These are phyloP conservation scores for Ceratocystis harringtonii DNA, from an alignment of 2,329 filamentous ascomycete genomes.

Conservation along the genomic window DNA sequence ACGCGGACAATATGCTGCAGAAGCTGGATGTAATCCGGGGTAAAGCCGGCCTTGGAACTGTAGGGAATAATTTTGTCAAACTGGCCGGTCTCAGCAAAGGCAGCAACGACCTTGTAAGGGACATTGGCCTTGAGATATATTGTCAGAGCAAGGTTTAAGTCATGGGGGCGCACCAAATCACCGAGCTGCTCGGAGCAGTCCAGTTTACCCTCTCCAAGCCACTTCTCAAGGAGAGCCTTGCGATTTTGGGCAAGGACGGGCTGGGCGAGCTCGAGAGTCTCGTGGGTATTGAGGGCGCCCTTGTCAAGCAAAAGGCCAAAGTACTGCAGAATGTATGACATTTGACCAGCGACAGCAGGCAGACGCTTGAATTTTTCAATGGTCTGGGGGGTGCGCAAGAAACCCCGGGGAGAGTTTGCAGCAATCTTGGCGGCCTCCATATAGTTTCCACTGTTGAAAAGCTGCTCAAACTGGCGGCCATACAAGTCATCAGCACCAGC, in stretches of 20 bases:
- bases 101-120: constrained; percentile 85
- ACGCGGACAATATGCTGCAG: constrained; percentile 84
- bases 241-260: constrained; percentile 87
- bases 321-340: constrained; percentile 92
- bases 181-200: constrained; percentile 93
- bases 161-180: constrained; percentile 81
- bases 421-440: constrained; percentile 86
- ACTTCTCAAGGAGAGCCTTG: constrained; percentile 94
- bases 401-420: constrained; percentile 89
- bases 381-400: constrained; percentile 83
- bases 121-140: constrained; percentile 88
- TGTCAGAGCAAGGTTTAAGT: constrained; percentile 69
- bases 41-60: constrained; percentile 68
- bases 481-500: constrained; percentile 91
- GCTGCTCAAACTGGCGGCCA: constrained; percentile 78
- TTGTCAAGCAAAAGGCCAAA: constrained; percentile 96
- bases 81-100: constrained; percentile 86
- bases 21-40: constrained; percentile 86
- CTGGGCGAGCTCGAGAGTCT: constrained; percentile 83
- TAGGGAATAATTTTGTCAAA: constrained; percentile 96
- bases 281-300: constrained; percentile 78
- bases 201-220: constrained; percentile 91
- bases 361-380: constrained; percentile 92
- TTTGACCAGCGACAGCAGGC: constrained; percentile 64
- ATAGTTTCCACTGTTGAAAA: constrained; percentile 67